phyloP scores from a whole-genome alignment of 371 early-diverging fungal genomes.

The Funneliformis caledonium region DNA sequence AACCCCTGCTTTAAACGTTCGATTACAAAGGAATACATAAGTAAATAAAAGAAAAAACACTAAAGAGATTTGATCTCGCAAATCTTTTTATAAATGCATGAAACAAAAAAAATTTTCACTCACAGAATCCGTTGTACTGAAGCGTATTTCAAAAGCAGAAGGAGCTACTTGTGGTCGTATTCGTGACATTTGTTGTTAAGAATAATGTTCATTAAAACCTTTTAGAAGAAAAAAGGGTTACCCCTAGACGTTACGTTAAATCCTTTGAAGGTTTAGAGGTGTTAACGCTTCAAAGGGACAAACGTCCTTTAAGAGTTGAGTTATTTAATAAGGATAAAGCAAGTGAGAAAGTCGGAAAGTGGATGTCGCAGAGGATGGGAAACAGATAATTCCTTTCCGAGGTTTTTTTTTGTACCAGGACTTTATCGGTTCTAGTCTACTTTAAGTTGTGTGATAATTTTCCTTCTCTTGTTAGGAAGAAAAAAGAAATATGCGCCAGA shows the following conservation, averaged over 20 bases:
- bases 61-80: too few species aligned
- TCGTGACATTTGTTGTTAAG: not conserved
- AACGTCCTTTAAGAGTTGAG: not conserved
- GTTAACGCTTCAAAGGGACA: not conserved
- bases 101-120: not conserved
- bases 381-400: too few species aligned
- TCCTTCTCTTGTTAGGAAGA: too few species aligned
- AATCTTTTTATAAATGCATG: too few species aligned
- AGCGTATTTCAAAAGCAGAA: slow-evolving; percentile 34
- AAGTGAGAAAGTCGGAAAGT: too few species aligned
- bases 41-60: not conserved
- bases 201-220: not conserved
- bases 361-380: too few species aligned
- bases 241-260: not conserved
- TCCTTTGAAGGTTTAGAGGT: not conserved
- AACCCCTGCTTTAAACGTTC: not conserved
- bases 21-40: not conserved
- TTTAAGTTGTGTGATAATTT: not conserved
- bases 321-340: too few species aligned
- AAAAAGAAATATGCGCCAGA: not conserved
- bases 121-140: slow-evolving; percentile 17
- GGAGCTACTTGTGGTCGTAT: slow-evolving; percentile 6
- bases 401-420: too few species aligned
- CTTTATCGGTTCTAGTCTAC: not conserved
- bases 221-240: not conserved